Evolutionary conservation across 163 green algal species (phyloP).

Genomic region (Chlorella variabilis): DNA sequence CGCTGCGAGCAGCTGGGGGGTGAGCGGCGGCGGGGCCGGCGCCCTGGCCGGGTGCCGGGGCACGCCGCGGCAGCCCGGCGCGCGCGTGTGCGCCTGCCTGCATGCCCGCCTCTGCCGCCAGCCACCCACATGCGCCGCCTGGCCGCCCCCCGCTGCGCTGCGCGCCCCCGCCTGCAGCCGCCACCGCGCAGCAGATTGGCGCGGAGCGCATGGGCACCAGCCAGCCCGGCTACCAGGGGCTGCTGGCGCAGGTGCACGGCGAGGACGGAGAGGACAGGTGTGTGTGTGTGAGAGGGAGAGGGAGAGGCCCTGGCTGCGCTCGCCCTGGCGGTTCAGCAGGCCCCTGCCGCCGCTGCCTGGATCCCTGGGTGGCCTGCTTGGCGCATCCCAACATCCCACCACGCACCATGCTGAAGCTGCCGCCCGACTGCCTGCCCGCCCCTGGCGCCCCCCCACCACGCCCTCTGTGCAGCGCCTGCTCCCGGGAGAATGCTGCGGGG

Average conservation of each 20-base stretch:
- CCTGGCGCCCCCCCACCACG: neutral
- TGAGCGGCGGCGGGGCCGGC: too few relatives aligned
- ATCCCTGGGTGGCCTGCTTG: too few relatives aligned
- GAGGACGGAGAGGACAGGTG: slow-evolving; percentile 57
- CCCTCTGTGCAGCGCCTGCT: slow-evolving; percentile 52
- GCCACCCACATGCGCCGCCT: neutral
- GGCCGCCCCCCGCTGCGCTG: too few relatives aligned
- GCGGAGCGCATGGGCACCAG: slow-evolving; percentile 50
- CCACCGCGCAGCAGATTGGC: slow-evolving; percentile 32
- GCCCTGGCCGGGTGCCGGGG: too few relatives aligned
- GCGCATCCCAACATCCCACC: too few relatives aligned
- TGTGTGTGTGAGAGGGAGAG: neutral
- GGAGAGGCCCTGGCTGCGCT: neutral
- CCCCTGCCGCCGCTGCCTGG: too few relatives aligned
- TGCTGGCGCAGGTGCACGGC: slow-evolving; percentile 38
- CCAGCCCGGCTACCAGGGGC: slow-evolving; percentile 23
- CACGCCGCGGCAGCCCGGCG: neutral
- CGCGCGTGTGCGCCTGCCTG: neutral
- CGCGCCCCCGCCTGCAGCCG: neutral
- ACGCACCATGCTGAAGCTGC: too few relatives aligned
- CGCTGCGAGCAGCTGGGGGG: neutral
- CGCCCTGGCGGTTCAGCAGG: too few relatives aligned
- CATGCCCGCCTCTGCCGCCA: neutral
- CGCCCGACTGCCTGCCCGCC: neutral
- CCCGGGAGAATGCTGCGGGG: slow-evolving; percentile 11